phyloP scores from a whole-genome alignment of 495 filamentous ascomycete species.

The Haplographium delicatum region DNA sequence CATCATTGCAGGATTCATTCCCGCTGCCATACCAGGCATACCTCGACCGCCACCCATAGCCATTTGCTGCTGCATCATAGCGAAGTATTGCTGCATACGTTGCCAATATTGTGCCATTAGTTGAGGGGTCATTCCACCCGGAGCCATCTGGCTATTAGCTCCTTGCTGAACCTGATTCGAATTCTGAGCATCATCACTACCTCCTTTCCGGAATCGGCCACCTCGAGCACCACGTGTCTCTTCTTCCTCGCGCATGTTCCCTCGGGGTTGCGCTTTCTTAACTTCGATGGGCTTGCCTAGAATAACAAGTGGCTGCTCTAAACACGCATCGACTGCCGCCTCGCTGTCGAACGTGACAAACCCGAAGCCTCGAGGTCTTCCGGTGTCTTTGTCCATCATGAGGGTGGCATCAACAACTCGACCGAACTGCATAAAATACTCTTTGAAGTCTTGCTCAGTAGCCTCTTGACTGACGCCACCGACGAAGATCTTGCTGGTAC shows the following conservation, averaged over 20 bases:
- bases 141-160: conserved; percentile 39
- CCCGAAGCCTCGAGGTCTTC: conserved; percentile 92
- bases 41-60: conserved; percentile 46
- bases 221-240: conserved; percentile 45
- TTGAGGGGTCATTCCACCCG: conserved; percentile 80
- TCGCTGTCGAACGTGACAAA: conserved; percentile 98
- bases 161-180: conserved; percentile 30
- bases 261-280: conserved; percentile 94
- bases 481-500: conserved; percentile 97
- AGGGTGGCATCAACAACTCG: conserved; percentile 94
- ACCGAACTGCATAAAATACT: conserved; percentile 95
- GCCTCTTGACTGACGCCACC: conserved; percentile 97
- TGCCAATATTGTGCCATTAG: conserved; percentile 98
- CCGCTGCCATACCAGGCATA: conserved; percentile 32
- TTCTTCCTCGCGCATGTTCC: conserved; percentile 89
- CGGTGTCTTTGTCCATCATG: conserved; percentile 99
- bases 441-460: conserved; percentile 88
- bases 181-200: conserved; percentile 41
- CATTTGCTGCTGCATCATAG: conserved; percentile 86
- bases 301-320: conserved; percentile 75
- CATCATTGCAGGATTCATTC: conserved; percentile 61
- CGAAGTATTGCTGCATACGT: conserved; percentile 94
- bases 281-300: conserved; percentile 95
- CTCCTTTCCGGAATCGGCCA: conserved; percentile 43
- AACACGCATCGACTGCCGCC: conserved; percentile 85